Base-by-base conservation (phyloP, 2,329 filamentous ascomycete species). In the Esteya vermicola region DNA sequence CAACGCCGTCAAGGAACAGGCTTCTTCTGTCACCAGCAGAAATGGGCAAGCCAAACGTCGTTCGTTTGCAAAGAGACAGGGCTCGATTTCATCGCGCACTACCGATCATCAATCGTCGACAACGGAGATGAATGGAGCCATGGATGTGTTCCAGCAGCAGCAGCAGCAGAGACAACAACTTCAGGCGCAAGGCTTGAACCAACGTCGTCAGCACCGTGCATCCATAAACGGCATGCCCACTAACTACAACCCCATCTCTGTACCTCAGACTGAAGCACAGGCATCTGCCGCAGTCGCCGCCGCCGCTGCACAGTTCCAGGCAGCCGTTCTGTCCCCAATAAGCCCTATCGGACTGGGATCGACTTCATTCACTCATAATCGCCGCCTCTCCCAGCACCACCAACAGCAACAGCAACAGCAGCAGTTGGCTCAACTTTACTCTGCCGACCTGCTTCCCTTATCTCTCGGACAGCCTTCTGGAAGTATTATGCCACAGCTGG, bases 401-500 rank as follows among this genome's bases (percentile, higher is more conserved):
- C 42, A 40, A 31, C 40, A 37, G 19, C 33, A 36, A 3, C 41
- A 35, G 6, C 36, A 34, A 9, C 38, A 36, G 9, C 43, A 47
- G 6, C 45, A 43, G 14, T 27, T 53, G 14, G 14, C 53, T 38
- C 51, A 54, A 21, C 64, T 70, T 42, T 74, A 68, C 49, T 57
- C 69, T 9, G 60, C 64, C 37, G 64, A 76, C 51, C 53, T 79
- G 28, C 62, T 76, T n/a, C 56, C 63, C 6, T 57, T 74, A 45
- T 64, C 64, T 4, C 58, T 78, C 14, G 58, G 60, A 19, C 67
- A 66, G 50, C 65, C 65, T 42, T 47, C 40, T 18, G 60, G 64
- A 43, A 62, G 61, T 3, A 66, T 76, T 39, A 61, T 85, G 21
- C 76, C 79, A 9, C 76, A 83, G 44, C 69, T 89, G 13, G 81